Evolutionary conservation across 257 asterid species (phyloP).

Genomic region (Scutellaria galericulata): DNA sequence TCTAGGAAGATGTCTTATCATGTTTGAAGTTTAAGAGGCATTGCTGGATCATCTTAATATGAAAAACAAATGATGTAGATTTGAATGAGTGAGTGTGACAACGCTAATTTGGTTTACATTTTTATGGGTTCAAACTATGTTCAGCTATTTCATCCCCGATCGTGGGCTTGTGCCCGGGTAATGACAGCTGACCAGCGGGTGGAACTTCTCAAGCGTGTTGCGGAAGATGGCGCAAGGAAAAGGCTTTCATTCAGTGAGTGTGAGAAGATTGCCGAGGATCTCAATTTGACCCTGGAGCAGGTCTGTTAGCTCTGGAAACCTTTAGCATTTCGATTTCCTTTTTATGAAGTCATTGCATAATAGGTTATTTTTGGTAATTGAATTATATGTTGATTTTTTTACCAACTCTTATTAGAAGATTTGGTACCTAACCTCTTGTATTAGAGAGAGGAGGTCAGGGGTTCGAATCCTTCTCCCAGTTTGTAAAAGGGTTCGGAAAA

Average conservation of each 20-base stretch:
- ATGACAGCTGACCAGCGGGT: conserved; percentile 83
- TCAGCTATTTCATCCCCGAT: conserved; percentile 69
- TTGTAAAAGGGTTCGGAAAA: not conserved
- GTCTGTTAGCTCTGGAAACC: conserved; percentile 51
- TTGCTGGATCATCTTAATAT: conserved; percentile 27
- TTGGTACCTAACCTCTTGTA: no score
- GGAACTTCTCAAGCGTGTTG: conserved; percentile 67
- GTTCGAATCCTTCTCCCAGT: not conserved
- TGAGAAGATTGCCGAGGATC: conserved; percentile 77
- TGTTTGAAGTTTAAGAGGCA: conserved; percentile 26
- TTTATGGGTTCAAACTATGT: conserved; percentile 33
- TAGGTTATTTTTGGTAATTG: conserved; percentile 21
- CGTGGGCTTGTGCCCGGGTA: conserved; percentile 76
- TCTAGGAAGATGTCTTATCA: conserved; percentile 19
- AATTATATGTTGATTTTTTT: conserved; percentile 20
- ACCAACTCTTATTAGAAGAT: no score
- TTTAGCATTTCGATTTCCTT: conserved; percentile 8
- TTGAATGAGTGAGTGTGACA: not conserved
- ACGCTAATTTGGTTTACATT: conserved; percentile 21
- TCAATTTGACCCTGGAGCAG: conserved; percentile 89
- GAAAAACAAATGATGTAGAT: conserved; percentile 15
- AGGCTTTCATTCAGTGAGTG: conserved; percentile 79
- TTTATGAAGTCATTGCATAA: conserved; percentile 13
- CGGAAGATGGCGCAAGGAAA: conserved; percentile 54
- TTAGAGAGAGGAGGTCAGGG: no score